phyloP scores from a whole-genome alignment of 177 flowering plant genomes.

The Vitis hybrid region DNA sequence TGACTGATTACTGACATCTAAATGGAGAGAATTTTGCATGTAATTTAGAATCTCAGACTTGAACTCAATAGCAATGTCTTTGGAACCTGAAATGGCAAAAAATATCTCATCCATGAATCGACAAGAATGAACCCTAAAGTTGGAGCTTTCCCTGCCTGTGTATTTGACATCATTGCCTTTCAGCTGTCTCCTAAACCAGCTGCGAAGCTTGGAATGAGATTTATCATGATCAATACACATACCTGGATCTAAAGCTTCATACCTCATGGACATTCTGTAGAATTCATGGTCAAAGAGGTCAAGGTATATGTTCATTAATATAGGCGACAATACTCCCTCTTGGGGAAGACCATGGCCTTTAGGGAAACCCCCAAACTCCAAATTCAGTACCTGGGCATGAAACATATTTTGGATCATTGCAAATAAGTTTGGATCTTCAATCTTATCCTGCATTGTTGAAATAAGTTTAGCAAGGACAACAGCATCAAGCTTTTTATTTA shows the following conservation, averaged over 20 bases:
- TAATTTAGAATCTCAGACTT: slow-evolving; percentile 50
- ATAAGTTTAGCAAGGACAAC: slow-evolving; percentile 50
- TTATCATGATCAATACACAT: slow-evolving; percentile 20
- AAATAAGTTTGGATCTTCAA: slow-evolving; percentile 60
- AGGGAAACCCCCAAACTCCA: slow-evolving; percentile 89
- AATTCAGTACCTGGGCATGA: slow-evolving; percentile 69
- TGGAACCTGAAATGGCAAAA: slow-evolving; percentile 64
- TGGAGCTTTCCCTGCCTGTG: slow-evolving; percentile 17
- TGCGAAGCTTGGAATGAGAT: slow-evolving; percentile 52
- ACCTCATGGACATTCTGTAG: slow-evolving; percentile 60
- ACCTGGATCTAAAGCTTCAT: slow-evolving; percentile 57
- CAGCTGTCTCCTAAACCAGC: slow-evolving; percentile 82
- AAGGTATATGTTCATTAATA: slow-evolving; percentile 84
- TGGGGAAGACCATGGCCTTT: slow-evolving; percentile 99
- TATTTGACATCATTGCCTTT: slow-evolving; percentile 25
- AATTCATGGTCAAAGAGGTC: slow-evolving; percentile 72
- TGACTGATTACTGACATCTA: slow-evolving; percentile 43
- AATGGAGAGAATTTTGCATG: slow-evolving; percentile 43
- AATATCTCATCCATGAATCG: slow-evolving; percentile 90
- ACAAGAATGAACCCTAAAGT: slow-evolving; percentile 61
- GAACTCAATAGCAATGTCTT: slow-evolving; percentile 49
- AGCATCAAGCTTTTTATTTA: slow-evolving; percentile 55
- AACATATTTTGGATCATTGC: slow-evolving; percentile 51
- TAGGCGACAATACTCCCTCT: slow-evolving; percentile 83
- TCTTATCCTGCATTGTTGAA: slow-evolving; percentile 61